Conservation (phyloP, 306 rosid genomes). For the Cicer yamashitae region DNA sequence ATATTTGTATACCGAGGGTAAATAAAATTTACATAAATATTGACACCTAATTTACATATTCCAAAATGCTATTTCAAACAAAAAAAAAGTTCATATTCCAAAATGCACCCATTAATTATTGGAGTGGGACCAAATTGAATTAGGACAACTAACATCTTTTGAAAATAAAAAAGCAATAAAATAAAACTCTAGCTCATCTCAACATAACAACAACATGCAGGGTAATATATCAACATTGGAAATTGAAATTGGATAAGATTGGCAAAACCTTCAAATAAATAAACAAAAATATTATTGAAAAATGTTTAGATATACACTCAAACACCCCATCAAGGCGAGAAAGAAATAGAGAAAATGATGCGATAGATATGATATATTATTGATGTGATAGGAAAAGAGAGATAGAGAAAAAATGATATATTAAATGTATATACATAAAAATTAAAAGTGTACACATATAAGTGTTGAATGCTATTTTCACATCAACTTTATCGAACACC, state of each 20-base stretch:
- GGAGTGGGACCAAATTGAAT: neutral
- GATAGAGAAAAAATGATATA: too few relatives aligned
- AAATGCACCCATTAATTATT: neutral
- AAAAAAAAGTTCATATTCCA: neutral
- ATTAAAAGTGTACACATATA: too few relatives aligned
- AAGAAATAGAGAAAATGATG: too few relatives aligned
- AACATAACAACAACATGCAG: constrained; percentile 31
- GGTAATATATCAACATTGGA: constrained; percentile 16
- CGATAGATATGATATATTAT: too few relatives aligned
- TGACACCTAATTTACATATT: neutral
- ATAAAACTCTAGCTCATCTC: constrained; percentile 10
- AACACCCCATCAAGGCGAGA: too few relatives aligned
- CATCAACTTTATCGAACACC: too few relatives aligned
- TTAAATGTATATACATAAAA: too few relatives aligned
- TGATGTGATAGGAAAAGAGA: too few relatives aligned
- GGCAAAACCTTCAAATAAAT: constrained; percentile 5
- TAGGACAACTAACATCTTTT: constrained; percentile 39
- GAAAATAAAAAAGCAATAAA: constrained; percentile 11
- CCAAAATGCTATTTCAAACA: too few relatives aligned
- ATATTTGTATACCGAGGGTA: neutral
- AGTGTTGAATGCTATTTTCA: too few relatives aligned
- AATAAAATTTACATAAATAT: neutral
- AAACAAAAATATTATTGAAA: too few relatives aligned
- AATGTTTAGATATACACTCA: too few relatives aligned
- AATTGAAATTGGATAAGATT: constrained; percentile 25